Evolutionary conservation across 345 rosid genomes (phyloP), one percentile per base, ranked within the genome.

Genomic region (Carallia pectinifolia): DNA sequence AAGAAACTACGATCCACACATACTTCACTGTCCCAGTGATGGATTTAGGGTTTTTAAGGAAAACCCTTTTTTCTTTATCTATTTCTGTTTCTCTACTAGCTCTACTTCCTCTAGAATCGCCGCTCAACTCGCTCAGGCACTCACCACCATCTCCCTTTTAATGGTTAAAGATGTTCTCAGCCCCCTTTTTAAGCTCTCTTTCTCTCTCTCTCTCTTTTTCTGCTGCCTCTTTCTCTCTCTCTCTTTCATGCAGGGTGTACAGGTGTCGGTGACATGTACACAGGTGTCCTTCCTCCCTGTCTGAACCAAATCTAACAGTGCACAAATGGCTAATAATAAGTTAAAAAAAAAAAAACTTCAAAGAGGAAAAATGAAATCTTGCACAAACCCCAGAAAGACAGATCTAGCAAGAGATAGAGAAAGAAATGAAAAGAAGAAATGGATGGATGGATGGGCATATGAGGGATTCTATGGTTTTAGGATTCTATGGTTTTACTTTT

Each of bases 231-330:
- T 8, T 30, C 27, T 67, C 64, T 82, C 66, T 73, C 72, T 62
- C 76, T 75, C 87, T 73, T 36, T 77, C 90, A 82, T 79, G 85
- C 85, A 82, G 36, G 77, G 65, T 61, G 74, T 72, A 86, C 88
- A 81, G 81, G 81, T 84, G 86, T 81, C 85, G 83, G 85, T 73
- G 76, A 71, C 75, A 68, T 47, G 71, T 65, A 70, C 65, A 72
- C 73, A 54, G 31, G 38, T 68, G 67, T 76, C 72, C 71, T 67
- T 53, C 55, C 61, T 58, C 38, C 50, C 16, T 75, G 33, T 52
- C 71, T 71, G 68, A 71, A 56, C 65, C 50, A 54, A 75, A 75
- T 75, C 69, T 23, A 75, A 61, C 74, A 75, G 82, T 71, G 10
- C 63, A 53, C 75, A 58, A 66, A 40, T 44, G 50, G 17, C 50